Conservation (phyloP, 2,329 filamentous ascomycete species). For the Hypoxylon sp. region DNA sequence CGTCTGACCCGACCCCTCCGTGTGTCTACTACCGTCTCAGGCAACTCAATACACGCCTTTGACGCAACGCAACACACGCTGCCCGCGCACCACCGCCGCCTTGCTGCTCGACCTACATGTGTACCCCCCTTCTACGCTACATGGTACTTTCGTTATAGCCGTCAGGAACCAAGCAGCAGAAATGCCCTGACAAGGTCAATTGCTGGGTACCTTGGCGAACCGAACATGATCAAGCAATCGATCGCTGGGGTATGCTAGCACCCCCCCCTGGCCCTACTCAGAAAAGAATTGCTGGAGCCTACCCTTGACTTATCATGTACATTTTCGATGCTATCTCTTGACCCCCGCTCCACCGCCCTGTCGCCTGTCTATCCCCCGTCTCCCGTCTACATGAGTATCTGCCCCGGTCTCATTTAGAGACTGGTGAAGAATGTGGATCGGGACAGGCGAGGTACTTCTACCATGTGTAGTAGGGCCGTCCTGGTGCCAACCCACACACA, state of each 20-base stretch:
- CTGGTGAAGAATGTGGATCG: constrained; percentile 41
- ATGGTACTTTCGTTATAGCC: constrained; percentile 38
- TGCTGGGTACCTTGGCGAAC: constrained; percentile 38
- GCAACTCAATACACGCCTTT: constrained; percentile 30
- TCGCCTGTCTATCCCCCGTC: constrained; percentile 33
- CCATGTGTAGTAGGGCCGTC: constrained; percentile 29
- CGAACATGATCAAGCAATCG: constrained; percentile 39
- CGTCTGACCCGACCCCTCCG: constrained; percentile 7
- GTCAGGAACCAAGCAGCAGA: constrained; percentile 38
- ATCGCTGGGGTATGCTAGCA: constrained; percentile 39
- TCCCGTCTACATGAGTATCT: constrained; percentile 37
- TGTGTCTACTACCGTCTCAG: constrained; percentile 22
- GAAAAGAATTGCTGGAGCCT: constrained; percentile 9
- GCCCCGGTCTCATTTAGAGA: constrained; percentile 35
- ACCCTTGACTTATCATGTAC: constrained; percentile 31
- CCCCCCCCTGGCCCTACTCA: constrained; percentile 9
- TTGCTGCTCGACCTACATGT: constrained; percentile 28
- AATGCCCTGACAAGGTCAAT: constrained; percentile 31
- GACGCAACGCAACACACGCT: constrained; percentile 28
- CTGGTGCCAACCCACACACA: constrained; percentile 39
- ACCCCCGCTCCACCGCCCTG: constrained; percentile 36
- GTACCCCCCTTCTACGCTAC: constrained; percentile 32
- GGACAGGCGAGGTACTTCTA: constrained; percentile 40
- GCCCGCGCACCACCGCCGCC: constrained; percentile 30
- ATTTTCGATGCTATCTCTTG: constrained; percentile 30